These are phyloP conservation scores for Pyricularia pennisetigena DNA, from an alignment of 2,329 filamentous ascomycete species.

Conservation along the genomic window DNA sequence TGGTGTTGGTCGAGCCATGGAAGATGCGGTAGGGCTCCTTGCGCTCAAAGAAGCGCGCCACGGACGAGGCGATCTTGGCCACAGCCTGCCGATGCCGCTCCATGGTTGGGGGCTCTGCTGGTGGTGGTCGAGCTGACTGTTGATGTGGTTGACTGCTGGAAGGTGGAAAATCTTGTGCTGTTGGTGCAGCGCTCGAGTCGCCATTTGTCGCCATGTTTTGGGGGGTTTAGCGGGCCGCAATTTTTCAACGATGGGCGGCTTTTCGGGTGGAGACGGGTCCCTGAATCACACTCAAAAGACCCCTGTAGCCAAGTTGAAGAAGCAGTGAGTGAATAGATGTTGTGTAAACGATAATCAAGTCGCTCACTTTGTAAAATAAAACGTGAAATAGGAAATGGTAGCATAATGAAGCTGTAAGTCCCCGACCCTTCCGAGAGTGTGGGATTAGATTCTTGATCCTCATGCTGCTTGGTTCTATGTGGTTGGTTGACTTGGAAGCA, in stretches of 20 bases:
- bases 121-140: not conserved
- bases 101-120: conserved; percentile 20
- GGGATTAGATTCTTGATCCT: not conserved
- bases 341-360: not conserved
- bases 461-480: not conserved
- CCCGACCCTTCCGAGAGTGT: no score
- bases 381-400: no score
- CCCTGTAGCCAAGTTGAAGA: not conserved
- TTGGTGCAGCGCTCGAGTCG: not conserved
- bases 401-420: no score
- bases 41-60: conserved; percentile 36
- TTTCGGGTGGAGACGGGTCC: not conserved
- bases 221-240: not conserved
- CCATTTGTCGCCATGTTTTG: not conserved
- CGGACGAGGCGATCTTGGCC: conserved; percentile 33
- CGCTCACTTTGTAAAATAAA: not conserved
- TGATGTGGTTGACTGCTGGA: not conserved
- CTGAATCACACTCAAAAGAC: not conserved
- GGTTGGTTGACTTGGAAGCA: not conserved
- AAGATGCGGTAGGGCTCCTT: conserved; percentile 59
- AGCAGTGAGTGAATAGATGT: not conserved
- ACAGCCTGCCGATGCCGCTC: conserved; percentile 41
- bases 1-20: conserved; percentile 71
- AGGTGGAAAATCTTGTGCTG: not conserved
- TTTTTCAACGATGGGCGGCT: not conserved